Evolutionary conservation across 1,139 yeast species (phyloP).

Genomic region (Diutina mesorugosa): DNA sequence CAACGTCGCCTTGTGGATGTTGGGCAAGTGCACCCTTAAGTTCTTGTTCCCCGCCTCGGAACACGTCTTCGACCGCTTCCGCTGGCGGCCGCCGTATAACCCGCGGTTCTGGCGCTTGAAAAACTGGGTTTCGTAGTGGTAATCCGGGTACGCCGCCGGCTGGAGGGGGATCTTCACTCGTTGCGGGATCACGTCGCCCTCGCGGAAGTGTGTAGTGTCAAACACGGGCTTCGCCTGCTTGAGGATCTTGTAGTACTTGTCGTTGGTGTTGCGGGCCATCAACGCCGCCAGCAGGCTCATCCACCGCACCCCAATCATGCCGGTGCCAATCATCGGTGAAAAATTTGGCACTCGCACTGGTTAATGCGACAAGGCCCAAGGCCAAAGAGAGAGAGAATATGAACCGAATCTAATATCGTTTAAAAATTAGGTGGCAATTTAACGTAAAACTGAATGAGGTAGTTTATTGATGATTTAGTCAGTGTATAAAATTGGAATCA

Average conservation of each 20-base stretch:
- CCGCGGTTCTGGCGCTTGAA: constrained; percentile 85
- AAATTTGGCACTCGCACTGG: neutral
- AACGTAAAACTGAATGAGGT: too few relatives aligned
- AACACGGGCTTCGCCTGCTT: constrained; percentile 24
- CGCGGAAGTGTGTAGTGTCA: neutral
- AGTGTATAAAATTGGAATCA: too few relatives aligned
- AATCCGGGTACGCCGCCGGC: constrained; percentile 45
- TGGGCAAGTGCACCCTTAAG: constrained; percentile 71
- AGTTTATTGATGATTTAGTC: too few relatives aligned
- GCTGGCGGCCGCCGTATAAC: constrained; percentile 77
- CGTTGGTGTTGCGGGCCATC: constrained; percentile 1
- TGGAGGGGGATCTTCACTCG: neutral
- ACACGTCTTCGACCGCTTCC: constrained; percentile 64
- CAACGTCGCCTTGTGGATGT: constrained; percentile 52
- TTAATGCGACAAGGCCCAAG: neutral
- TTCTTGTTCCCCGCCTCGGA: constrained; percentile 67
- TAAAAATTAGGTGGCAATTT: neutral
- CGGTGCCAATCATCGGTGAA: constrained; percentile 11
- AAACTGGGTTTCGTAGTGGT: constrained; percentile 64
- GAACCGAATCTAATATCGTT: neutral
- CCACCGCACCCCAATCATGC: neutral
- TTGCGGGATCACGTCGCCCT: neutral
- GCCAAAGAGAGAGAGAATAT: neutral
- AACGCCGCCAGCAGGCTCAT: neutral
- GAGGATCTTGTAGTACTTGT: constrained; percentile 17